These are phyloP conservation scores for Colletotrichum eremochloae DNA, from an alignment of 2,329 filamentous ascomycete genomes.

Conservation along the genomic window DNA sequence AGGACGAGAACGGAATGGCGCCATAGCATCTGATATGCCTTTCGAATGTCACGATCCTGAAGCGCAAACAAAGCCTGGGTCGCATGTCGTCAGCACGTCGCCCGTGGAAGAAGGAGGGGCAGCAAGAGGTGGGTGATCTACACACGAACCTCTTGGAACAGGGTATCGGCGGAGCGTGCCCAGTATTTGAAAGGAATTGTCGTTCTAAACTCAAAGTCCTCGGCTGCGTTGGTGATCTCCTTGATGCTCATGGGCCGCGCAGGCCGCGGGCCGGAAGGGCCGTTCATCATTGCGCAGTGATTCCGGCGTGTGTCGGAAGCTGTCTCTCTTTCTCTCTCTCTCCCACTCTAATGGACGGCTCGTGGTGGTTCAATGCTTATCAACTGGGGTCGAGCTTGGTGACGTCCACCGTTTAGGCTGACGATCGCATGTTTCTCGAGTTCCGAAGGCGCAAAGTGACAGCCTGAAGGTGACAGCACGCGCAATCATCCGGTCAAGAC, in stretches of 20 bases:
- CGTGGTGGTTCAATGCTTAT: not conserved
- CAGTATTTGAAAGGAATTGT: conserved; percentile 84
- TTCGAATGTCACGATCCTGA: conserved; percentile 85
- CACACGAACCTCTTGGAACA: conserved; percentile 81
- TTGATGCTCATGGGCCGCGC: conserved; percentile 77
- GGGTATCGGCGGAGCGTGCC: conserved; percentile 82
- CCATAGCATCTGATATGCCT: conserved; percentile 92
- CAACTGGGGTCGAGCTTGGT: conserved; percentile 22
- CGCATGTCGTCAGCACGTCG: conserved; percentile 2
- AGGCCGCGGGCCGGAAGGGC: conserved; percentile 50
- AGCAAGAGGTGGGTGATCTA: not conserved
- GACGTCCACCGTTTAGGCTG: conserved; percentile 28
- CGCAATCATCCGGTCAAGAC: conserved; percentile 31
- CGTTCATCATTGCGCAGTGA: conserved; percentile 46
- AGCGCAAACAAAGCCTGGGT: conserved; percentile 85
- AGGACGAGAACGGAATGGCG: conserved; percentile 89
- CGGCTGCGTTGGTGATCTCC: conserved; percentile 81
- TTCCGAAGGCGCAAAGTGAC: conserved; percentile 31
- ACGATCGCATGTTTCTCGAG: conserved; percentile 26
- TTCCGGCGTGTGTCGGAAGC: conserved; percentile 5
- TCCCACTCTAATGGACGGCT: not conserved
- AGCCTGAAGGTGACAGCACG: conserved; percentile 26
- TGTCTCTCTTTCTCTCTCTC: not conserved
- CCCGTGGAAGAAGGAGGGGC: not conserved
- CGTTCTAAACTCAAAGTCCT: conserved; percentile 84